These are phyloP conservation scores for Exophiala calicioides DNA, from an alignment of 2,329 filamentous ascomycete genomes.

Conservation along the genomic window DNA sequence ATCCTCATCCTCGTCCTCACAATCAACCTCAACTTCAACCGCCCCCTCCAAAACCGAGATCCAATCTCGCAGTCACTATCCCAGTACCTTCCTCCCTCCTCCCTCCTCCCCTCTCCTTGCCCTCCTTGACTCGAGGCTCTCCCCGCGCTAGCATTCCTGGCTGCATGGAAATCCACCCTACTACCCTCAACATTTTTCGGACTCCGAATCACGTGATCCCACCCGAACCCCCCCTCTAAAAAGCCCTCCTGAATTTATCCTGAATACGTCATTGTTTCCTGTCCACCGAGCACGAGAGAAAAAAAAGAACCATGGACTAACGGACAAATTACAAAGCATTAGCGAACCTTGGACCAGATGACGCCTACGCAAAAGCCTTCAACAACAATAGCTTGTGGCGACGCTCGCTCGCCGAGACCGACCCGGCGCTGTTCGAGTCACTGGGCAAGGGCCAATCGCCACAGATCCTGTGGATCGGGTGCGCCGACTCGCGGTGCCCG, in stretches of 20 bases:
- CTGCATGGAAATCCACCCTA: not conserved
- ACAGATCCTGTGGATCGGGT: slow-evolving; percentile 76
- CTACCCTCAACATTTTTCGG: slow-evolving; percentile 11
- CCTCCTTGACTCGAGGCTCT: not conserved
- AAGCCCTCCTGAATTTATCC: not conserved
- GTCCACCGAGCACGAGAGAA: too few relatives aligned
- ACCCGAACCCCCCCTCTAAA: not conserved
- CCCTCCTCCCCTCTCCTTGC: not conserved
- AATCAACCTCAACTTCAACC: not conserved
- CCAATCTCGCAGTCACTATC: too few relatives aligned
- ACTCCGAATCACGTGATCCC: slow-evolving; percentile 2
- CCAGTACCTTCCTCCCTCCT: too few relatives aligned
- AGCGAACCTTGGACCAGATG: slow-evolving; percentile 4
- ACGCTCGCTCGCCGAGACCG: slow-evolving; percentile 29
- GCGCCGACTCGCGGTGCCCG: slow-evolving; percentile 80
- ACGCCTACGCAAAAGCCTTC: slow-evolving; percentile 30
- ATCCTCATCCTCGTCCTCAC: not conserved
- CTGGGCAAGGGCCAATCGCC: slow-evolving; percentile 55
- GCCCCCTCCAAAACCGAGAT: not conserved
- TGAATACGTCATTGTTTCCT: not conserved
- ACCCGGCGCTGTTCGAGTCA: slow-evolving; percentile 66
- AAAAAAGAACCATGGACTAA: slow-evolving; percentile 1
- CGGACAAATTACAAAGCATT: not conserved
- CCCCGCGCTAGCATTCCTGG: not conserved
- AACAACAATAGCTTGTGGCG: slow-evolving; percentile 32